Conservation (phyloP, 768 basidiomycete species). For the Russula virescens region DNA sequence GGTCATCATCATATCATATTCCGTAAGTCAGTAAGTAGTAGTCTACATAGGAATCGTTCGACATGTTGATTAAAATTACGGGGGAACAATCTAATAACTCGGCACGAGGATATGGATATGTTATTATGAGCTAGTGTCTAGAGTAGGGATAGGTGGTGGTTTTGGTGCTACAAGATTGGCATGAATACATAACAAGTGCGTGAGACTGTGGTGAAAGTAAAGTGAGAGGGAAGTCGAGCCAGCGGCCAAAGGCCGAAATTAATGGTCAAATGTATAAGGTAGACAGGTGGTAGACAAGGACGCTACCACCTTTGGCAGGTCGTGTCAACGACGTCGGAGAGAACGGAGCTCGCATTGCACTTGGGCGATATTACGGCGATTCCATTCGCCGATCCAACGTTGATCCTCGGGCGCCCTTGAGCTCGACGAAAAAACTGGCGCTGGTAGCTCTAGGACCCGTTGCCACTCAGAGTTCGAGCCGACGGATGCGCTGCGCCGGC, state of each 20-base stretch:
- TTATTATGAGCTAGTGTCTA: neutral
- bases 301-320: neutral
- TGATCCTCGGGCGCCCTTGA: slow-evolving; percentile 18
- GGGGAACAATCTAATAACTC: neutral
- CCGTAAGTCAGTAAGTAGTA: neutral
- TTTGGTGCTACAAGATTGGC: slow-evolving; percentile 2
- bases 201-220: neutral
- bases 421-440: slow-evolving; percentile 17
- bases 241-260: neutral
- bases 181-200: neutral
- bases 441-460: neutral
- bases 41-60: neutral
- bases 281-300: neutral
- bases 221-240: neutral
- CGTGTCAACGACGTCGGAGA: slow-evolving; percentile 33
- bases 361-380: slow-evolving; percentile 20
- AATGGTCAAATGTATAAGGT: neutral
- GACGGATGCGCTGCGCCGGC: slow-evolving; percentile 18
- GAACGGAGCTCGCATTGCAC: slow-evolving; percentile 27
- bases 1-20: neutral
- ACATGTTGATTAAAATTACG: neutral
- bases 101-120: neutral
- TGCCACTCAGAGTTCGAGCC: neutral
- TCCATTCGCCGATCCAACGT: slow-evolving; percentile 24
- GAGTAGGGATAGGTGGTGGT: neutral